Percentiles rank a stretch among this genome's conserved stretches.
These are phyloP conservation scores for Tetragonia tetragonoides DNA, from an alignment of 148 eudicot species.

Conservation along the genomic window DNA sequence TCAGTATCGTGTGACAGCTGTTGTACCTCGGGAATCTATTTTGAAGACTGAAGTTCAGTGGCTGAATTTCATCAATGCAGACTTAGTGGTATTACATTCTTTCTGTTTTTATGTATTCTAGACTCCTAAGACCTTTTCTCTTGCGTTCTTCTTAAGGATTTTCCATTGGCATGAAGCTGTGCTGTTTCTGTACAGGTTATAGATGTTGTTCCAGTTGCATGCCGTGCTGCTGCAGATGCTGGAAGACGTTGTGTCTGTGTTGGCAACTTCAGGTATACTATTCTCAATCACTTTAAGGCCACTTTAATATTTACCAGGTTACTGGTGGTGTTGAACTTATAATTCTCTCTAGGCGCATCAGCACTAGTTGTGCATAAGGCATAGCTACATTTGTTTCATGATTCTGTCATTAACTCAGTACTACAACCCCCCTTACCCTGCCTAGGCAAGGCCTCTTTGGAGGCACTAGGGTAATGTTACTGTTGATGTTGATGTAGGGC, in stretches of 20 bases:
- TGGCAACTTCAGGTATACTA: conserved; percentile 79
- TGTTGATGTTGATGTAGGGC: too few relatives aligned
- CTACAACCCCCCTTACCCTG: too few relatives aligned
- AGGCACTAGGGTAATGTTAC: too few relatives aligned
- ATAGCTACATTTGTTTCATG: background rate
- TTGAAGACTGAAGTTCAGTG: conserved; percentile 89
- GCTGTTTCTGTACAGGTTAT: conserved; percentile 53
- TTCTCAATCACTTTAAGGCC: conserved; percentile 5
- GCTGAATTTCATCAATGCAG: conserved; percentile 93
- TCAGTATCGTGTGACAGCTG: conserved; percentile 95
- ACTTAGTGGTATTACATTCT: conserved; percentile 70
- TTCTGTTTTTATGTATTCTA: conserved; percentile 13
- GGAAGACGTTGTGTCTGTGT: conserved; percentile 89
- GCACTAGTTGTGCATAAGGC: background rate
- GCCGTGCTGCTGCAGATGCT: conserved; percentile 98
- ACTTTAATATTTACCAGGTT: background rate
- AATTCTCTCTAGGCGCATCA: background rate
- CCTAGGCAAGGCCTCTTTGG: too few relatives aligned
- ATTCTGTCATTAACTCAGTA: too few relatives aligned
- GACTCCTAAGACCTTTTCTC: background rate
- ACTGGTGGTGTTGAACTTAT: background rate
- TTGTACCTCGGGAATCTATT: conserved; percentile 78
- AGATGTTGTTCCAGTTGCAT: conserved; percentile 98
- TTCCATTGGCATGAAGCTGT: conserved; percentile 8
- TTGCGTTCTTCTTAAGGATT: background rate